A percentile compares a stretch with the other conserved stretches of the same genome.
Conservation (phyloP, 805 yeast genomes). For the Zygoascus biomembranicola region DNA sequence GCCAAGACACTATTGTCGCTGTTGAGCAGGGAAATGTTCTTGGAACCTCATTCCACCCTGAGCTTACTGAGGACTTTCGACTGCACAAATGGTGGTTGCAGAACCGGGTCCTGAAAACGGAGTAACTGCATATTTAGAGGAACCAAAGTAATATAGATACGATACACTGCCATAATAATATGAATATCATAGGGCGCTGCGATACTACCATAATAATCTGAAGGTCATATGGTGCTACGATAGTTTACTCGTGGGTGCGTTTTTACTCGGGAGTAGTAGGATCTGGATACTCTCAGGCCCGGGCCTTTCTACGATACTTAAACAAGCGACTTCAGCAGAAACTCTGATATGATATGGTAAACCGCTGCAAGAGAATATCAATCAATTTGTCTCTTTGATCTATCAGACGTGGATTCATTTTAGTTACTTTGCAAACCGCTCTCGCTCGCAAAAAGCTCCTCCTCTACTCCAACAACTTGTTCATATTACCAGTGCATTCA, state of each 20-base stretch:
- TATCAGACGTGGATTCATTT: neutral
- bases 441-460: neutral
- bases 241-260: too few species aligned
- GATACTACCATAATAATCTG: neutral
- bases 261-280: too few species aligned
- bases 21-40: constrained; percentile 58
- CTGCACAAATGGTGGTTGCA: constrained; percentile 66
- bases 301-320: too few species aligned
- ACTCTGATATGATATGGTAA: neutral
- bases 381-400: neutral
- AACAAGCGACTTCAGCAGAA: too few species aligned
- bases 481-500: constrained; percentile 1
- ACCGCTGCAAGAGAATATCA: neutral
- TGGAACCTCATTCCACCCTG: constrained; percentile 80
- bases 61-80: constrained; percentile 47
- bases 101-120: neutral
- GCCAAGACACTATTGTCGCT: constrained; percentile 49
- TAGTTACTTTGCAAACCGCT: neutral
- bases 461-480: neutral
- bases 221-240: too few species aligned
- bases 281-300: too few species aligned
- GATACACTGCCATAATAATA: neutral
- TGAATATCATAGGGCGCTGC: too few species aligned
- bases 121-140: neutral
- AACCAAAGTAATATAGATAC: neutral